Percentiles rank a stretch among this genome's conserved stretches.
phyloP scores from a whole-genome alignment of 768 basidiomycete species.

The Trichaptum fuscoviolaceum region DNA sequence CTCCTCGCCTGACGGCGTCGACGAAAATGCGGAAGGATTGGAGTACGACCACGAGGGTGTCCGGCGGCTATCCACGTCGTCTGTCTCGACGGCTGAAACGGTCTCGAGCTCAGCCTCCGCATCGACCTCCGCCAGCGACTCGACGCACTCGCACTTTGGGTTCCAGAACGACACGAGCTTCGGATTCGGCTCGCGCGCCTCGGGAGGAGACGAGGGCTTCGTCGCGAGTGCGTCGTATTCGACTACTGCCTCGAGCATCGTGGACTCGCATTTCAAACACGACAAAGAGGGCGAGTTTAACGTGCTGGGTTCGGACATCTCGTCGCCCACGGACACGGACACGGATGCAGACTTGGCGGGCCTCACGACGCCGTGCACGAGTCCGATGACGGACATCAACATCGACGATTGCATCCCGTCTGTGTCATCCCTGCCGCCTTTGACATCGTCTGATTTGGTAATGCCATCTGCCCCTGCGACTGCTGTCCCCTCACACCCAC shows the following conservation, averaged over 20 bases:
- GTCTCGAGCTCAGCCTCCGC: slow-evolving; percentile 18
- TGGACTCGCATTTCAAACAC: background rate
- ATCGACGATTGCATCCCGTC: slow-evolving; percentile 4
- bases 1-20: slow-evolving; percentile 15
- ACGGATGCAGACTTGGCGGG: background rate
- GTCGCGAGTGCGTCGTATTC: slow-evolving; percentile 4
- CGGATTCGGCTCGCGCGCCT: background rate
- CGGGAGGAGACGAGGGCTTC: background rate
- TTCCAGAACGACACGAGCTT: background rate
- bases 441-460: background rate
- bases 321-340: background rate
- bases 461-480: background rate
- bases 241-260: background rate
- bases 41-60: background rate
- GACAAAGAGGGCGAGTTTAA: background rate
- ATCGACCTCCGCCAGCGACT: slow-evolving; percentile 15
- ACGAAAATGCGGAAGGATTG: slow-evolving; percentile 14
- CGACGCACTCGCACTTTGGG: slow-evolving; percentile 8
- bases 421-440: slow-evolving; percentile 1
- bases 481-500: slow-evolving; percentile 4
- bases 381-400: slow-evolving; percentile 1
- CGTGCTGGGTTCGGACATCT: background rate
- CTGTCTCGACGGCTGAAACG: slow-evolving; percentile 19
- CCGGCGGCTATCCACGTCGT: slow-evolving; percentile 27
- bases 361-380: background rate